Evolutionary conservation across 176 grass and related monocot genomes (phyloP), one percentile per base, ranked within the genome.

Genomic region (Musa troglodytarum): DNA sequence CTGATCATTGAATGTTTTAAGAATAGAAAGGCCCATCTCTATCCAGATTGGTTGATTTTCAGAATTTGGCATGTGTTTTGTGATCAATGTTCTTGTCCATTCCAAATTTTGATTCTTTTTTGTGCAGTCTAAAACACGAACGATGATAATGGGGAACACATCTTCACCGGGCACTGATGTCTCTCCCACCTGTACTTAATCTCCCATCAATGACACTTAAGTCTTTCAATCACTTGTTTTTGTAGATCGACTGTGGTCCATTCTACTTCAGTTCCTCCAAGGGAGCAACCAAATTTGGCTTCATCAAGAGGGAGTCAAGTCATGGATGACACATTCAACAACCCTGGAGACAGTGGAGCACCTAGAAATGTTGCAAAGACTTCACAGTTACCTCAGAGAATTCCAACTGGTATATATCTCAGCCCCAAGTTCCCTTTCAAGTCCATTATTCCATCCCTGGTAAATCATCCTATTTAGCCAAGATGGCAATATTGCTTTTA

Each of bases 271-370:
- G 78, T 85, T 54, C n/a, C 68, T 55, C 62, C 72, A 29, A 80
- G 77, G 80, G 80, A 80, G 52, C 54, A 82, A 76, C 65, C 64
- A 14, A 54, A 49, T 73, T 3, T 23, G 51, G 58, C 11, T 1
- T 82, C 69, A 21, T 85, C 77, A 70, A 80, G 73, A 82, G 78
- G 59, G 66, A 85, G 79, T 52, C 74, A 69, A 76, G 13, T 53
- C 15, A 24, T 72, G 63, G 76, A 85, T 82, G 67, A 58, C 65
- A 74, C 75, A n/a, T 74, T 11, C 26, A 43, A 34, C 15, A 71
- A 70, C n/a, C 11, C 65, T 9, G 19, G 26, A 53, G 26, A 53
- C 53, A 13, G 8, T 34, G 69, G 71, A 73, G 69, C 43, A 16
- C 58, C 69, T 29, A 58, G 78, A 65, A 23, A 65, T 61, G 20